Percentiles rank a stretch among this genome's conserved stretches.
phyloP scores from a whole-genome alignment of 2,329 filamentous ascomycete genomes.

The Fusarium circinatum region DNA sequence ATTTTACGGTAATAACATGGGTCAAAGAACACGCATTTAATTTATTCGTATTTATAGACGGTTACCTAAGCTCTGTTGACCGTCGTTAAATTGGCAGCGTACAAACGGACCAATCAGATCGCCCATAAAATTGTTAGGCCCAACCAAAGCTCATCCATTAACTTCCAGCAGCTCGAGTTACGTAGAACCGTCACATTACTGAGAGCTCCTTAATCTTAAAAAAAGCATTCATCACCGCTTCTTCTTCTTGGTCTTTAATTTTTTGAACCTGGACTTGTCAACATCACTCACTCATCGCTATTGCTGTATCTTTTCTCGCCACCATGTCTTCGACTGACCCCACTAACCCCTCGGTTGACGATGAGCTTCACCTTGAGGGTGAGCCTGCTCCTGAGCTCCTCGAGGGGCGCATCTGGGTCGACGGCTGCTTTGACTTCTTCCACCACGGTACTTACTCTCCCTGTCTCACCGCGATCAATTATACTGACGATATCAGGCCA shows the following conservation, averaged over 20 bases:
- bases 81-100: background rate
- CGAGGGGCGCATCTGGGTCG: conserved; percentile 90
- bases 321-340: conserved; percentile 38
- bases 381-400: conserved; percentile 65
- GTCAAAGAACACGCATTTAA: background rate
- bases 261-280: background rate
- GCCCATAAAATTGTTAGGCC: conserved; percentile 29
- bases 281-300: background rate
- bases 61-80: background rate
- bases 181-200: background rate
- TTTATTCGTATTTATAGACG: background rate
- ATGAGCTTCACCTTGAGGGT: conserved; percentile 49
- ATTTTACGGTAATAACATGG: background rate
- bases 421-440: conserved; percentile 99
- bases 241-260: background rate
- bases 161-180: conserved; percentile 29
- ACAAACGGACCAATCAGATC: conserved; percentile 26
- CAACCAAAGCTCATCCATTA: background rate
- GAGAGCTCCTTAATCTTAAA: conserved; percentile 15
- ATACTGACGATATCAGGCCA: conserved; percentile 70
- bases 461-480: fast-evolving
- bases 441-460: conserved; percentile 75
- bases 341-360: conserved; percentile 37
- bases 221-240: conserved; percentile 2
- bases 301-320: background rate